Percentiles rank a stretch among this genome's conserved stretches.
These are phyloP conservation scores for Penicillium canescens DNA, from an alignment of 495 filamentous ascomycete species.

Conservation along the genomic window DNA sequence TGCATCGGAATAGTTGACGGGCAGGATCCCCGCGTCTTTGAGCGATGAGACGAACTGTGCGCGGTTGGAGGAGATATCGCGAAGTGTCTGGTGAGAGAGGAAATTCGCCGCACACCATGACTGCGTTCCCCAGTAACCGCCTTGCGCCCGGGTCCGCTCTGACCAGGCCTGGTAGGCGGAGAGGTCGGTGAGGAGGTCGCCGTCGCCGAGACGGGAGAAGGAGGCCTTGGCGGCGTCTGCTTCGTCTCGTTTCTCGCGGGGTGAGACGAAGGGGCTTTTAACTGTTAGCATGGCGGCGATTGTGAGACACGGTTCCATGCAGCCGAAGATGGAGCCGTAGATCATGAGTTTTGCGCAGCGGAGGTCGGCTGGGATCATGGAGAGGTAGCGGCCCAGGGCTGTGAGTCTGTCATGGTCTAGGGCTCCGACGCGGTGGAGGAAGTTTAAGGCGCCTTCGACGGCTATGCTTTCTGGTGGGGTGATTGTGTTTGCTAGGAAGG, in stretches of 20 bases:
- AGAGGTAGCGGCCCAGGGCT: conserved; percentile 83
- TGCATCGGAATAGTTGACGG: conserved; percentile 44
- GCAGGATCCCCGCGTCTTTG: conserved; percentile 80
- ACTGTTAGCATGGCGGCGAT: conserved; percentile 88
- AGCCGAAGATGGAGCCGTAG: conserved; percentile 90
- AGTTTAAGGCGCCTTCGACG: conserved; percentile 76
- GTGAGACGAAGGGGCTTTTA: conserved; percentile 80
- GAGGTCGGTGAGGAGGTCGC: conserved; percentile 85
- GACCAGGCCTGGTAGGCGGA: conserved; percentile 82
- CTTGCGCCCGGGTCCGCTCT: conserved; percentile 54
- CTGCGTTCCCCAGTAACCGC: conserved; percentile 59
- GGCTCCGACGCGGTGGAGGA: conserved; percentile 84
- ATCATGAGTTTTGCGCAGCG: conserved; percentile 94
- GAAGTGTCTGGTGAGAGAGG: conserved; percentile 78
- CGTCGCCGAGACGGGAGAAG: conserved; percentile 70
- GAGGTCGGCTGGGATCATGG: conserved; percentile 92
- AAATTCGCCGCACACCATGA: conserved; percentile 86
- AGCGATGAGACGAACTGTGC: conserved; percentile 84
- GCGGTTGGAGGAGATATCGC: conserved; percentile 83
- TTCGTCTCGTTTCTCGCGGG: conserved; percentile 77
- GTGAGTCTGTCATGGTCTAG: conserved; percentile 82
- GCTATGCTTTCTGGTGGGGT: conserved; percentile 84
- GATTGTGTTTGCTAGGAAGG: conserved; percentile 81
- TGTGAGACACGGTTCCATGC: conserved; percentile 83
- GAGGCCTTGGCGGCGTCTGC: conserved; percentile 71